Base-by-base conservation (phyloP, 495 filamentous ascomycete species). In the Tuber melanosporum region DNA sequence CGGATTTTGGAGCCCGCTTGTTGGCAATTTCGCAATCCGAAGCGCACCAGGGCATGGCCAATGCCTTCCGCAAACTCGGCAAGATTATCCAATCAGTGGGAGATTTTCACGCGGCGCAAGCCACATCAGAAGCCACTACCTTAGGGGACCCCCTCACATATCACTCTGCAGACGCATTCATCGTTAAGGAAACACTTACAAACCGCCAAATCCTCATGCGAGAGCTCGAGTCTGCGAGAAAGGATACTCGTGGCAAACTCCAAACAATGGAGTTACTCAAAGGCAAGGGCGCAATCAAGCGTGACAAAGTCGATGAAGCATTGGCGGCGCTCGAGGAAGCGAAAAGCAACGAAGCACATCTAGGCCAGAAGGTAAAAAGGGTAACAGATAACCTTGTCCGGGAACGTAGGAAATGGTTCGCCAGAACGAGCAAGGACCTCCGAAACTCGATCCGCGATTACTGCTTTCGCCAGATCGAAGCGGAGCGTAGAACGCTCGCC, bases 141-240 rank as follows among this genome's bases (percentile, higher is more conserved):
- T 88, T 99, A 70, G 93, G 93, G 71, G 96, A 98, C 81, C 94
- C 96, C 10, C 89, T 99, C 73, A 91, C 92, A 77, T 98, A 99
- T 83, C 94, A 99, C 85, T 97, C 94, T 42, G 91, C 91, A 20
- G 95, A 99, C 83, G 93, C 96, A 41, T 95, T 98, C 83, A 97
- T 98, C 82, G 96, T 99, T 79, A 99, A 99, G 85, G 96, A 99
- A 83, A 98, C 95, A 39, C 89, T 99, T 79, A 99, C 96, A 32
- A 99, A 99, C 86, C 91, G 96, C 5, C 96, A 99, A 84, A 97
- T 99, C 82, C 88, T 99, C n/a, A 91, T 98, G 46, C 93, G 96
- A 71, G 96, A 99, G 78, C 89, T 98, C 70, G 84, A 97, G 42
- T 91, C 95, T 84, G 94, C 95, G 4, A 92, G 97, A 82, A 92